Evolutionary conservation across 352 stramenopile species (phyloP).

Genomic region (Aphanomyces invadans): DNA sequence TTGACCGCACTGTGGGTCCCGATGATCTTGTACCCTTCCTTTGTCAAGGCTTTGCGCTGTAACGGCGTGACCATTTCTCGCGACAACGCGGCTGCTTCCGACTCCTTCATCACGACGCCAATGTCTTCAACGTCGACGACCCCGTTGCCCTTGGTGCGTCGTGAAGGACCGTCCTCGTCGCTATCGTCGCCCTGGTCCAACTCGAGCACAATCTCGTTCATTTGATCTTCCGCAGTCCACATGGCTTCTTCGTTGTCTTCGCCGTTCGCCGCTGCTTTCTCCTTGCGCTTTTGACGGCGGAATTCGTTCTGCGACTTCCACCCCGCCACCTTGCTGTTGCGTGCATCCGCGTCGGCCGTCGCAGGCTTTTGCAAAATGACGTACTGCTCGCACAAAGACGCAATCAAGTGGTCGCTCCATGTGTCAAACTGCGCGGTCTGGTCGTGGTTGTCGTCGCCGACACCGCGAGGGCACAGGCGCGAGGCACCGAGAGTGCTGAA

Average conservation of each 20-base stretch:
- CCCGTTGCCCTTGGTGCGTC: conserved; percentile 30
- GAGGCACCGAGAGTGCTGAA: conserved; percentile 57
- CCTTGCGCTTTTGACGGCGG: conserved; percentile 75
- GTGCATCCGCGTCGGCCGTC: background rate
- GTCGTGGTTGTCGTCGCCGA: conserved; percentile 80
- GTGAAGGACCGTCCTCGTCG: conserved; percentile 40
- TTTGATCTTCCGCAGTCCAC: conserved; percentile 73
- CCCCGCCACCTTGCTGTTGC: conserved; percentile 20
- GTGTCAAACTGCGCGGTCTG: conserved; percentile 71
- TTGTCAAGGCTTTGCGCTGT: conserved; percentile 90
- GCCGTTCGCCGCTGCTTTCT: conserved; percentile 36
- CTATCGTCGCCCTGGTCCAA: conserved; percentile 34
- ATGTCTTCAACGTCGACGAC: conserved; percentile 84
- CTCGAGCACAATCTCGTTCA: conserved; percentile 79
- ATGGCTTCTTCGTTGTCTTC: conserved; percentile 50
- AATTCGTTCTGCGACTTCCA: conserved; percentile 82
- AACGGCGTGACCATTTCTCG: conserved; percentile 94
- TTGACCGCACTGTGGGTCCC: conserved; percentile 97
- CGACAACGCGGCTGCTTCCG: conserved; percentile 51
- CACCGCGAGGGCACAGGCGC: conserved; percentile 45
- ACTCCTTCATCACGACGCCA: conserved; percentile 80
- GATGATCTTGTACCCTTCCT: conserved; percentile 99
- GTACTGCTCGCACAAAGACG: conserved; percentile 66
- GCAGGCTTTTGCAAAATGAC: conserved; percentile 31
- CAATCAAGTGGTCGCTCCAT: conserved; percentile 74